Evolutionary conservation across 768 basidiomycete genomes (phyloP), one percentile per base, ranked within the genome.

Genomic region (Astraeus odoratus): DNA sequence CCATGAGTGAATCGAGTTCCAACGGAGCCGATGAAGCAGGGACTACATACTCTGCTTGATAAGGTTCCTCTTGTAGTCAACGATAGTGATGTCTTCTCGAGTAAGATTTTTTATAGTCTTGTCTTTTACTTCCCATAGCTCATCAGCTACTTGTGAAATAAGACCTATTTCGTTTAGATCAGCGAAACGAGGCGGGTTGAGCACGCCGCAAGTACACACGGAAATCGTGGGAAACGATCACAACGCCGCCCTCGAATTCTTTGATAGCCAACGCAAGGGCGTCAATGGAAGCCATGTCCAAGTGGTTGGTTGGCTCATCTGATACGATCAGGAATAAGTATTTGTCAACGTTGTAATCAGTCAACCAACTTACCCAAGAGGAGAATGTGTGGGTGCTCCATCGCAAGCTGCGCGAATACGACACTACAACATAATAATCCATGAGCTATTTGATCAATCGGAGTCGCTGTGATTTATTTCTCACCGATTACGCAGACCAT

Each of bases 151-250:
- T 70, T 98, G 94, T 40, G 86, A 86, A 67, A 98, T 97, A 52
- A 98, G 81, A 57, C 88, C 87, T 90, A 55, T 48, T n/a, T 34
- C 33, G 43, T 46, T 30, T 42, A 42, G 23, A 29, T 56, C 7
- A 54, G 35, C 31, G 42, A 52, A 42, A 45, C 24, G 30, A 53
- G 35, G 8, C 24, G 31, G 13, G 19, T n/a, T 27, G 23, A 34
- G 38, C 43, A 44, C 24, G 45, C 43, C 48, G 48, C 13, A 13
- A 42, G 45, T 20, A 78, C 85, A 53, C 56, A 89, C 95, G 88
- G 86, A 99, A 99, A 68, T 99, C 95, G 73, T 98, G 96, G 39
- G 94, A 97, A 52, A 99, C 96, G 63, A 99, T 98, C 55, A 98
- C 96, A 31, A 99, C 96, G 57, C 96, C 95, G 48, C 96, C 96